These are phyloP conservation scores for Vitis hybrid DNA, from an alignment of 177 flowering plant genomes.

Conservation along the genomic window DNA sequence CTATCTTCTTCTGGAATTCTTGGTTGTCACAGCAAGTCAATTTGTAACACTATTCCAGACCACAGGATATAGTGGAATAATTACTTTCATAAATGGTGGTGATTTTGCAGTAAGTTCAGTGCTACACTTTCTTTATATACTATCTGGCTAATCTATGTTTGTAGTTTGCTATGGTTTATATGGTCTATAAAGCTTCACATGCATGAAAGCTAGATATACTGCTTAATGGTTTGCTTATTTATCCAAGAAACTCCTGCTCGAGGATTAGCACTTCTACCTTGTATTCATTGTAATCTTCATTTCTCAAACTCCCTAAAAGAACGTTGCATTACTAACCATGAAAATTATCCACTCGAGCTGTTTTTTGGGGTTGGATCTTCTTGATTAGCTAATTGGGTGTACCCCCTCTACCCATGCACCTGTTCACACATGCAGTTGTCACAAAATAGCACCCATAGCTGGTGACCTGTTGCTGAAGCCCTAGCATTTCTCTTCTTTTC, in stretches of 20 bases:
- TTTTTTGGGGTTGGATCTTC: neutral
- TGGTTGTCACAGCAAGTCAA: constrained; percentile 78
- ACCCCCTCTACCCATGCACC: neutral
- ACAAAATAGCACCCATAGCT: too few species aligned
- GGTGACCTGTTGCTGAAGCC: too few species aligned
- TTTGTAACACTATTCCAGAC: constrained; percentile 64
- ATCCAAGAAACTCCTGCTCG: neutral
- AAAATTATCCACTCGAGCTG: neutral
- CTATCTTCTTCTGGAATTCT: constrained; percentile 67
- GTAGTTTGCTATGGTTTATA: neutral
- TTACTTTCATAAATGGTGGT: constrained; percentile 65
- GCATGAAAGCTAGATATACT: neutral
- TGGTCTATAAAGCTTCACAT: constrained; percentile 3
- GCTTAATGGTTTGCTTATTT: neutral
- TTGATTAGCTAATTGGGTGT: neutral
- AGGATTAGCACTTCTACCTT: neutral
- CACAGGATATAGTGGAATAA: constrained; percentile 49
- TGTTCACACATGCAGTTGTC: too few species aligned
- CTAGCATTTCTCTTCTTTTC: too few species aligned
- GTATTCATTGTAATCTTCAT: too few species aligned
- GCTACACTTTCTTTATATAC: neutral
- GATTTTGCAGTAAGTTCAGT: constrained; percentile 67
- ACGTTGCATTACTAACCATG: neutral
- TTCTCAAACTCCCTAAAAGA: neutral
- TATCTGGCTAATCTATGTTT: neutral